phyloP scores from a whole-genome alignment of 768 basidiomycete species.

The Xerocomellus intermedius region DNA sequence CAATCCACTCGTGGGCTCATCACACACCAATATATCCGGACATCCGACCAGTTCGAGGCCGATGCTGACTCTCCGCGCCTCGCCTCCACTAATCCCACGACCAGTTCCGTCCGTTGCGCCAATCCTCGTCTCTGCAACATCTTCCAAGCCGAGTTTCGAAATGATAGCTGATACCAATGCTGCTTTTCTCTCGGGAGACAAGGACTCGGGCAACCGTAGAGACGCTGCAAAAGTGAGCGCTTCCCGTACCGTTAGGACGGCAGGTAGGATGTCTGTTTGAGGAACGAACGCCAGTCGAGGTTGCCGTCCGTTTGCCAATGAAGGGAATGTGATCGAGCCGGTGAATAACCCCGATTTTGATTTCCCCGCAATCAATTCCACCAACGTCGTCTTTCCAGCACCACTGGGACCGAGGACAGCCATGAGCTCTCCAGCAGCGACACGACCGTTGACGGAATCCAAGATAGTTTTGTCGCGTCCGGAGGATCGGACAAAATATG shows the following conservation, averaged over 20 bases:
- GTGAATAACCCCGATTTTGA: conserved; percentile 67
- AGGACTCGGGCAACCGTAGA: conserved; percentile 75
- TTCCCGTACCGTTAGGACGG: conserved; percentile 78
- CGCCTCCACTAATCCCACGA: conserved; percentile 88
- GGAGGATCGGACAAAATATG: conserved; percentile 54
- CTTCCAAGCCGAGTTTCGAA: conserved; percentile 72
- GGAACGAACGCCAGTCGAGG: conserved; percentile 83
- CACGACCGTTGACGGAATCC: conserved; percentile 63
- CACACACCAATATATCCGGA: conserved; percentile 82
- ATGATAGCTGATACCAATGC: conserved; percentile 69
- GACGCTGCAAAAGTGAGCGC: conserved; percentile 83
- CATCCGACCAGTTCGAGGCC: conserved; percentile 84
- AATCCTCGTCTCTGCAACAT: conserved; percentile 70
- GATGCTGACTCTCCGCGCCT: conserved; percentile 87
- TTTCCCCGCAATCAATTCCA: conserved; percentile 88
- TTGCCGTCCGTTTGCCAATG: conserved; percentile 29
- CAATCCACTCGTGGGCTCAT: conserved; percentile 82
- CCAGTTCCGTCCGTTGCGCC: conserved; percentile 61
- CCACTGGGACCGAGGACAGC: conserved; percentile 93
- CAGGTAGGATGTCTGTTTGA: conserved; percentile 80
- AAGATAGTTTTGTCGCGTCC: conserved; percentile 57
- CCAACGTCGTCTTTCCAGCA: conserved; percentile 89
- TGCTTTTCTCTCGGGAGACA: conserved; percentile 59
- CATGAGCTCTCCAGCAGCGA: conserved; percentile 83
- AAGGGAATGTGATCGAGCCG: conserved; percentile 62